phyloP scores from a whole-genome alignment of 805 yeast genomes.

The Metschnikowia rubicola region DNA sequence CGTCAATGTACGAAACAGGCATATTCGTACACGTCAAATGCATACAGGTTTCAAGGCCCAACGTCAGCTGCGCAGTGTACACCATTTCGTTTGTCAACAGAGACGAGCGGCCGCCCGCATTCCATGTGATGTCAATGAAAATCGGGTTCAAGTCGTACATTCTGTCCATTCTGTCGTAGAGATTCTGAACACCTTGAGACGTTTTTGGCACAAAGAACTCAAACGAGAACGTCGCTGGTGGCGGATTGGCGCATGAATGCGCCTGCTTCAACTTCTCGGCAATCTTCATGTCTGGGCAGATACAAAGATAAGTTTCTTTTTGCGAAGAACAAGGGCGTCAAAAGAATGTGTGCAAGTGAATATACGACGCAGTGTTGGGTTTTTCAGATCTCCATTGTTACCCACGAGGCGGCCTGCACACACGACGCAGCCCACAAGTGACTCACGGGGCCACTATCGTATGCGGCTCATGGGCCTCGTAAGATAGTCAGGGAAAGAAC shows the following conservation, averaged over 20 bases:
- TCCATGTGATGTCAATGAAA: slow-evolving; percentile 96
- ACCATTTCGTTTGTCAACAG: slow-evolving; percentile 88
- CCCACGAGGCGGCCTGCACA: slow-evolving; percentile 6
- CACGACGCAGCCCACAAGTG: slow-evolving; percentile 1
- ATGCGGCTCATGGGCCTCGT: too few species aligned
- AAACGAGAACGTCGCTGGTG: slow-evolving; percentile 79
- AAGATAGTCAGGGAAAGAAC: too few species aligned
- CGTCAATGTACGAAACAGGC: slow-evolving; percentile 76
- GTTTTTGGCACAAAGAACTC: slow-evolving; percentile 98
- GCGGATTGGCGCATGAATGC: slow-evolving; percentile 36
- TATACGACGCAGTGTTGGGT: background rate
- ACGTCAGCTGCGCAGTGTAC: slow-evolving; percentile 80
- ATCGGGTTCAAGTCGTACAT: slow-evolving; percentile 91
- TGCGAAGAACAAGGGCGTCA: too few species aligned
- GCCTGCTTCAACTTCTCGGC: slow-evolving; percentile 42
- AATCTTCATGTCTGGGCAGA: slow-evolving; percentile 30
- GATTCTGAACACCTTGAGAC: slow-evolving; percentile 91
- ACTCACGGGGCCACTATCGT: background rate
- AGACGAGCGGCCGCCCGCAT: slow-evolving; percentile 91
- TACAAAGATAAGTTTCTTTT: too few species aligned
- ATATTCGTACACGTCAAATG: slow-evolving; percentile 96
- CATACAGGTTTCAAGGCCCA: slow-evolving; percentile 96
- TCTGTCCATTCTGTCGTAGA: slow-evolving; percentile 95
- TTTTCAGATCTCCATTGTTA: slow-evolving; percentile 6
- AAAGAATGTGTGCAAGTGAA: too few species aligned